Evolutionary conservation across 2,329 filamentous ascomycete species (phyloP), one percentile per base, ranked within the genome.

Genomic region (Curvularia eragrostidis): DNA sequence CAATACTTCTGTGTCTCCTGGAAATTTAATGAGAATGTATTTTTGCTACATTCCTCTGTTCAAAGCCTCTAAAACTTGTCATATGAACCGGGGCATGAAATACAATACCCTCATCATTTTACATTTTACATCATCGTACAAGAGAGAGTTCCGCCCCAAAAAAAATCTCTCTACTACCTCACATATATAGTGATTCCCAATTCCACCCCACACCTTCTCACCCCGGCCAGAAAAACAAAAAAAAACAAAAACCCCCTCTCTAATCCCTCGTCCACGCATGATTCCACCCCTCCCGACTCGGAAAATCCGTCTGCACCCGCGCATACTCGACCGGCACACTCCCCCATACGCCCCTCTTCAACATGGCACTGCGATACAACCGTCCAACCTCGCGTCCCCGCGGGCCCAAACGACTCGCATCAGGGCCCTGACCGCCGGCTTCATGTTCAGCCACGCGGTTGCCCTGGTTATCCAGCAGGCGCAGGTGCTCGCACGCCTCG

Each of bases 281-380:
- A 80, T 98, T 95, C 93, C 94, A 99, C n/a, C 91, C 87, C 66
- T 89, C 86, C 71, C 83, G 84, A 0, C 83, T 82, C 6, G 94
- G 94, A 48, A 86, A 91, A 74, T 98, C 94, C 30, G 91, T 94
- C 84, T 97, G 90, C 62, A 86, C 82, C 64, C 91, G 82, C 26
- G 90, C 90, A 82, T 97, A 97, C 83, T 99, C 95, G 71, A 98
- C 93, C 13, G 95, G 95, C 56, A 97, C 84, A 58, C 88, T 87
- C 91, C 83, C 83, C 81, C 90, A 97, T 18, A 96, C 82, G 6
- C 91, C 91, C 78, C 90, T 90, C 87, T 97, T 98, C 79, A 91
- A 87, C 89, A 97, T 92, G 1, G 93, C 91, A 62, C 92, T 88
- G 8, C 93, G 83, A 80, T 93, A 99, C 72, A 99, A 76, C 70